Conservation (phyloP, 148 eudicot species). For the Arctostaphylos glauca region DNA sequence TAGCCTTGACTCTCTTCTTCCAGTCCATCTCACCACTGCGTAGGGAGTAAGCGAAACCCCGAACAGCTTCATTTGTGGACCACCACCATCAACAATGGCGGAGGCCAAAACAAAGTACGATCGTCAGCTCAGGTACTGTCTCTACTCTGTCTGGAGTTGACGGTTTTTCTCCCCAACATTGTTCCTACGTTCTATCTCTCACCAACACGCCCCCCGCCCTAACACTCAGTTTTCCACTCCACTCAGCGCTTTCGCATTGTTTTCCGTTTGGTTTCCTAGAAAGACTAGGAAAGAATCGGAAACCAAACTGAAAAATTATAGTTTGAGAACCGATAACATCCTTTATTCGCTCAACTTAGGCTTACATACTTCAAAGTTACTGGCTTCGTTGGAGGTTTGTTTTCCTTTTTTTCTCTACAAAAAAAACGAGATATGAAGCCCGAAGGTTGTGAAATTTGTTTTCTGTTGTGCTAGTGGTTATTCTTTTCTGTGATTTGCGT, state of each 20-base stretch:
- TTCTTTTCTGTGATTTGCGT: neutral
- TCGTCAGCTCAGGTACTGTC: conserved; percentile 79
- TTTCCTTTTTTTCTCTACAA: neutral
- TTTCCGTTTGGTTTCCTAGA: neutral
- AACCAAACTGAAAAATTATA: neutral
- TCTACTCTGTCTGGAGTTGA: neutral
- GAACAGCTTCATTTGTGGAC: conserved; percentile 1
- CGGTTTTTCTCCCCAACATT: neutral
- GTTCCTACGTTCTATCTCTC: neutral
- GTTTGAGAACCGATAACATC: neutral
- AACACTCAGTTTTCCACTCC: neutral
- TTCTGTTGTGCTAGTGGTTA: no score
- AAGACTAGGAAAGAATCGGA: neutral
- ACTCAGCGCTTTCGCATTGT: neutral
- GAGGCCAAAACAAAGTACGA: conserved; percentile 90
- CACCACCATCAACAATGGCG: conserved; percentile 49
- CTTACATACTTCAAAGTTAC: neutral
- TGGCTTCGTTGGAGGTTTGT: neutral
- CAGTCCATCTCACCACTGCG: neutral
- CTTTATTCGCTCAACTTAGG: neutral
- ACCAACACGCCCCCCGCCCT: neutral
- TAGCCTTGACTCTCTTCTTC: neutral
- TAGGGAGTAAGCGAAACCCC: conserved; percentile 13
- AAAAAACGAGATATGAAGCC: neutral
- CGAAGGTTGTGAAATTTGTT: neutral